Evolutionary conservation across 371 early-diverging fungal species (phyloP).

Genomic region (Mortierella sp.): DNA sequence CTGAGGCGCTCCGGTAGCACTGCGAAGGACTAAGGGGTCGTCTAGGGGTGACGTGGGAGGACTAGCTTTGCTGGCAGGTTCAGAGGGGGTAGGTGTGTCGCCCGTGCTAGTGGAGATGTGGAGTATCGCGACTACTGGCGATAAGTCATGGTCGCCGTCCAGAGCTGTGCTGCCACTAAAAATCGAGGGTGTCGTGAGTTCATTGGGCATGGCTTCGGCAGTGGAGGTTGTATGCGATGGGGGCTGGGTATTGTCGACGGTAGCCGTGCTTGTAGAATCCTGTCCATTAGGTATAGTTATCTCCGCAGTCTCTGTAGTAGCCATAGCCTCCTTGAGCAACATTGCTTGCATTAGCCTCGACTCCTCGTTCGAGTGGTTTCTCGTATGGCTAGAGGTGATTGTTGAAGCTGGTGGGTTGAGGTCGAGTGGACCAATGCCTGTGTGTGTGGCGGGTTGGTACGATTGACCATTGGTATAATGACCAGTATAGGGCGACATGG

Average conservation of each 20-base stretch:
- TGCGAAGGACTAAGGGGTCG: not conserved
- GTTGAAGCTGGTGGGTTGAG: slow-evolving; percentile 4
- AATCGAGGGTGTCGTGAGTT: slow-evolving; percentile 16
- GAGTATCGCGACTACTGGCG: not conserved
- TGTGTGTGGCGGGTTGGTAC: not conserved
- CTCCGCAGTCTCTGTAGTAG: slow-evolving; percentile 1
- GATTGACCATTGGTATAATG: slow-evolving; percentile 8
- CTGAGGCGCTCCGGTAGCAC: slow-evolving; percentile 25
- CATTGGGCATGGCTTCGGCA: slow-evolving; percentile 10
- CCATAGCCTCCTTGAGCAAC: slow-evolving; percentile 41
- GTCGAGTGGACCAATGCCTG: slow-evolving; percentile 15
- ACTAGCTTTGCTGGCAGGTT: not conserved
- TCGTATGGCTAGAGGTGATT: not conserved
- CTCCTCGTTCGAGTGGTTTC: slow-evolving; percentile 18
- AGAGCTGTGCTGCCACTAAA: not conserved
- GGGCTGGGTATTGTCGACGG: not conserved
- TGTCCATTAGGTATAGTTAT: not conserved
- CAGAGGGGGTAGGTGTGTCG: not conserved
- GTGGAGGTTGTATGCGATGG: slow-evolving; percentile 28
- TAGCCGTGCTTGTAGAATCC: not conserved
- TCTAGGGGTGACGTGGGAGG: not conserved
- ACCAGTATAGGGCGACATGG: slow-evolving; percentile 23
- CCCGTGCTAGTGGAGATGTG: slow-evolving; percentile 27
- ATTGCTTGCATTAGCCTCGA: slow-evolving; percentile 37
- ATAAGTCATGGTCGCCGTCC: not conserved